These are phyloP conservation scores for Brassica incana DNA, from an alignment of 345 rosid species.

Conservation along the genomic window DNA sequence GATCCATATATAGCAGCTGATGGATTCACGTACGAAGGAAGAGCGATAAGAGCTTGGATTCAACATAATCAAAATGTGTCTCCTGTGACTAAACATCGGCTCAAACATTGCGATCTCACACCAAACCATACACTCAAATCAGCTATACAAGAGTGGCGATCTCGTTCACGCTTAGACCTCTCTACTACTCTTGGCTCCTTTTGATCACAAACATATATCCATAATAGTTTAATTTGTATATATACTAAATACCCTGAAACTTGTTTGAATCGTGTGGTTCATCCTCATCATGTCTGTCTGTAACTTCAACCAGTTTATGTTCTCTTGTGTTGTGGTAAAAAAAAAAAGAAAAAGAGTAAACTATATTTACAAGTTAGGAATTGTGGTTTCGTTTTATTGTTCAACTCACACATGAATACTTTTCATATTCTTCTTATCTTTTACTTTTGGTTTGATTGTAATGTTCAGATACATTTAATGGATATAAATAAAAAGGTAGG, in stretches of 20 bases:
- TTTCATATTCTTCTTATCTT: not conserved
- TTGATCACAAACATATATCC: not conserved
- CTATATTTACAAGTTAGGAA: not conserved
- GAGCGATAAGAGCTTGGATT: conserved; percentile 76
- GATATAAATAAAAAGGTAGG: not conserved
- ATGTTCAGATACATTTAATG: not conserved
- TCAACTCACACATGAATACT: not conserved
- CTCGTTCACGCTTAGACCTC: conserved; percentile 42
- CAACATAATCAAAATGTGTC: conserved; percentile 58
- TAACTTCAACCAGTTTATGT: not conserved
- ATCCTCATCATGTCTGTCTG: not conserved
- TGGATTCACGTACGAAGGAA: conserved; percentile 80
- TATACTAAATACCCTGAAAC: conserved; percentile 29
- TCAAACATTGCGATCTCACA: conserved; percentile 48
- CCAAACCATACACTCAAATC: conserved; percentile 69
- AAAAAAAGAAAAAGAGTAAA: not conserved
- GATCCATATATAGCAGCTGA: conserved; percentile 88
- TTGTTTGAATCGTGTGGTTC: conserved; percentile 34
- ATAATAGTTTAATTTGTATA: conserved; percentile 27
- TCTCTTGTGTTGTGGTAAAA: not conserved
- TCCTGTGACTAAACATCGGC: conserved; percentile 66
- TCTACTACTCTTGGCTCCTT: conserved; percentile 37
- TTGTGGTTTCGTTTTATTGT: not conserved
- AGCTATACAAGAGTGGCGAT: conserved; percentile 79
- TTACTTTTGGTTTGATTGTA: not conserved